Evolutionary conservation across 2,329 filamentous ascomycete genomes (phyloP).

Genomic region (Colletotrichum trifolii): DNA sequence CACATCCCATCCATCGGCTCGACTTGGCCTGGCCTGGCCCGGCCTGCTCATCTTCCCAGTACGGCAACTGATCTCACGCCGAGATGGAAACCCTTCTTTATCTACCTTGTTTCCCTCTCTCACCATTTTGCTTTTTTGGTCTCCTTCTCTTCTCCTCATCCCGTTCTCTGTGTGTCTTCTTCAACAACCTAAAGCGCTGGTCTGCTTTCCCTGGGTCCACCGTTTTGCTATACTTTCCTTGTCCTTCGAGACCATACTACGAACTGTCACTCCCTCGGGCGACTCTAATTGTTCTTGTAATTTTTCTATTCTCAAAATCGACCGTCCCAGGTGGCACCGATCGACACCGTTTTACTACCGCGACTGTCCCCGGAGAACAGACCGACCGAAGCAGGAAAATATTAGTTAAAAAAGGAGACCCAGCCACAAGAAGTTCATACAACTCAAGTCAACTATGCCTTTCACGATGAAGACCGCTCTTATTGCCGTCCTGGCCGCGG

Average conservation of each 20-base stretch:
- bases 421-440: slow-evolving; percentile 40
- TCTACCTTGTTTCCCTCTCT: slow-evolving; percentile 35
- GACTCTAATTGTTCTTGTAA: slow-evolving; percentile 43
- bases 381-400: slow-evolving; percentile 35
- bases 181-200: slow-evolving; percentile 58
- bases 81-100: slow-evolving; percentile 35
- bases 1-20: slow-evolving; percentile 15
- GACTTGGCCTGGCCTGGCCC: not conserved
- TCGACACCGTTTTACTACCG: slow-evolving; percentile 21
- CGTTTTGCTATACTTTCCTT: slow-evolving; percentile 47
- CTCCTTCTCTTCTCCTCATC: slow-evolving; percentile 33
- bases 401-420: slow-evolving; percentile 38
- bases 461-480: slow-evolving; percentile 57
- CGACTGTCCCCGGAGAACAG: slow-evolving; percentile 37
- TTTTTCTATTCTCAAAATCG: slow-evolving; percentile 46
- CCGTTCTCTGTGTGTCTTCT: slow-evolving; percentile 43
- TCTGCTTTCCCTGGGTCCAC: slow-evolving; percentile 57
- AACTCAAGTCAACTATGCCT: slow-evolving; percentile 52
- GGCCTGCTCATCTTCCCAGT: no score
- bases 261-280: slow-evolving; percentile 37
- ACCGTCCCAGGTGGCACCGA: slow-evolving; percentile 38
- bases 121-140: slow-evolving; percentile 42
- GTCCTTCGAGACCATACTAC: slow-evolving; percentile 36
- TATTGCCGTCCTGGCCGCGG: slow-evolving; percentile 57
- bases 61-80: not conserved